Conservation (phyloP, 495 filamentous ascomycete genomes). For the Neurospora sp. region DNA sequence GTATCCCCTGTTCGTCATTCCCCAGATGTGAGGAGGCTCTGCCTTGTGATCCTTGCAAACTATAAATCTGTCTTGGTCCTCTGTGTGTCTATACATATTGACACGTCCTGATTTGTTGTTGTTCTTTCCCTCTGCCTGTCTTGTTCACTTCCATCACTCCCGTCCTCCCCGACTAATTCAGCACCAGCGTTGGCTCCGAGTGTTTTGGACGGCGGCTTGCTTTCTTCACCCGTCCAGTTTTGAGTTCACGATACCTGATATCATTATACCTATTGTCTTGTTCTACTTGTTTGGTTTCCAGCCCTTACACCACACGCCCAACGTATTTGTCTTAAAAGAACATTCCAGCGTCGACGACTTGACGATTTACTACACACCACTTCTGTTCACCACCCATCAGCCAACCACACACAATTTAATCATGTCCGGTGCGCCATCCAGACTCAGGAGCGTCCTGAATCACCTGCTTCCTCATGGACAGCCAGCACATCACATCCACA, state of each 20-base stretch:
- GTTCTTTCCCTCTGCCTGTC: background rate
- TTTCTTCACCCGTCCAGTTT: background rate
- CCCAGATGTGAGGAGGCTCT: background rate
- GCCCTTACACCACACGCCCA: background rate
- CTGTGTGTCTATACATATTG: background rate
- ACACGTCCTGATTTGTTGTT: background rate
- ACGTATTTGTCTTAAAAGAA: background rate
- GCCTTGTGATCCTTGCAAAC: background rate
- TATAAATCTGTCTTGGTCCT: background rate
- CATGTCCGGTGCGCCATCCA: slow-evolving; percentile 40
- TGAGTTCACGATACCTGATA: background rate
- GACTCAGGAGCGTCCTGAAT: slow-evolving; percentile 46
- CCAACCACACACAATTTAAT: background rate
- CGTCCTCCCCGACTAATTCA: background rate
- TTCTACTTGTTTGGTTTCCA: background rate
- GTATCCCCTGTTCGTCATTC: background rate
- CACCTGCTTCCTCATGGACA: slow-evolving; percentile 43
- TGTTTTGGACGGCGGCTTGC: background rate
- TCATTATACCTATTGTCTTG: background rate
- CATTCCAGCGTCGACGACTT: background rate
- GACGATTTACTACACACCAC: background rate
- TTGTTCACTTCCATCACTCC: background rate
- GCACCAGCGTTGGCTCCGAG: background rate
- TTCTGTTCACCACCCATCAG: background rate
- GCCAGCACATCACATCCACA: slow-evolving; percentile 57